phyloP scores from a whole-genome alignment of 768 basidiomycete species.

The Scleroderma bovista region DNA sequence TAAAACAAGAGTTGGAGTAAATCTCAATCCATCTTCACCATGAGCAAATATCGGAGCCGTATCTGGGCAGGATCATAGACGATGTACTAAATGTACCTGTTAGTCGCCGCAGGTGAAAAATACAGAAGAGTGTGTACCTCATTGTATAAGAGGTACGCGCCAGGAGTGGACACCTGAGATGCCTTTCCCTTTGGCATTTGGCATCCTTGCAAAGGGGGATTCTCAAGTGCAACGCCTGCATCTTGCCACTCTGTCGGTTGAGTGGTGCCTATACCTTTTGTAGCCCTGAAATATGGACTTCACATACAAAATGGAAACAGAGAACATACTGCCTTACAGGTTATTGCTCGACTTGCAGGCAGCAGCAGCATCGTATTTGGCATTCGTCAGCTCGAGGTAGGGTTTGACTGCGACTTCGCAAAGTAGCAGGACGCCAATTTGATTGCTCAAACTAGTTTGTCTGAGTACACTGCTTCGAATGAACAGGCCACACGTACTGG shows the following conservation, averaged over 20 bases:
- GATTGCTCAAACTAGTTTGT: constrained; percentile 39
- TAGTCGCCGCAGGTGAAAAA: not conserved
- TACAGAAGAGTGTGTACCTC: constrained; percentile 39
- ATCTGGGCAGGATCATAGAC: constrained; percentile 57
- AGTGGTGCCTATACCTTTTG: constrained; percentile 48
- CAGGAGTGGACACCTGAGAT: constrained; percentile 24
- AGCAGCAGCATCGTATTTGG: constrained; percentile 46
- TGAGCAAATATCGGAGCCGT: constrained; percentile 50
- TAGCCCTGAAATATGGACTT: constrained; percentile 32
- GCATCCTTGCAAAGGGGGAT: constrained; percentile 47
- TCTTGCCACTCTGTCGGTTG: constrained; percentile 57
- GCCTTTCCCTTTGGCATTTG: constrained; percentile 55
- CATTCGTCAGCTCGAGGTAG: constrained; percentile 41
- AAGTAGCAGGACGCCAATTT: constrained; percentile 50
- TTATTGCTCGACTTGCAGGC: constrained; percentile 39
- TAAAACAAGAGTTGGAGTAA: no score
- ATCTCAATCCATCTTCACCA: constrained; percentile 41
- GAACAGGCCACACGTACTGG: constrained; percentile 28
- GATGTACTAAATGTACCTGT: constrained; percentile 41
- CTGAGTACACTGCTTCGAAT: constrained; percentile 2
- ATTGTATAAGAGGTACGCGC: constrained; percentile 44
- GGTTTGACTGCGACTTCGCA: constrained; percentile 58
- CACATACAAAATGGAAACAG: not conserved
- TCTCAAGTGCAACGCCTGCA: constrained; percentile 44
- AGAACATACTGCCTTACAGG: constrained; percentile 26